phyloP scores from a whole-genome alignment of 2,329 filamentous ascomycete genomes.

The Fusarium sp. region DNA sequence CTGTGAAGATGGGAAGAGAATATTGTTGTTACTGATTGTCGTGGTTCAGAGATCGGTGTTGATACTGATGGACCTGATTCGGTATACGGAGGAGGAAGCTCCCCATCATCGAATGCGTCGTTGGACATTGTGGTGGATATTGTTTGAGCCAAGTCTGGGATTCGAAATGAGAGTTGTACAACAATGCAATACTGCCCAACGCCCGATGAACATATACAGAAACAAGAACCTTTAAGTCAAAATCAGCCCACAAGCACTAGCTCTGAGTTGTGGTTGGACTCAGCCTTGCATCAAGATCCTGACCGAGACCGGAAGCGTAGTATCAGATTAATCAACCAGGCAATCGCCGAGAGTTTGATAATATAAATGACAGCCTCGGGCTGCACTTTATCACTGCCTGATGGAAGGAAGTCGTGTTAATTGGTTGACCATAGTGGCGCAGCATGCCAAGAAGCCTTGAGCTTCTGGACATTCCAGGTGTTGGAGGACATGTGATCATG shows the following conservation, averaged over 20 bases:
- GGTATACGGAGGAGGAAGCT: constrained; percentile 45
- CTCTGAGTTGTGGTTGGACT: constrained; percentile 12
- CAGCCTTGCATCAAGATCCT: constrained; percentile 28
- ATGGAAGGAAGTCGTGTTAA: neutral
- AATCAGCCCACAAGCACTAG: constrained; percentile 23
- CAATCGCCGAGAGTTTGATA: constrained; percentile 9
- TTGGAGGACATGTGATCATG: constrained; percentile 1
- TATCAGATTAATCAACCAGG: constrained; percentile 5
- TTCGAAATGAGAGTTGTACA: neutral
- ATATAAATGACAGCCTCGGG: constrained; percentile 16
- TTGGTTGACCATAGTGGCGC: constrained; percentile 22
- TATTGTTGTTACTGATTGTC: constrained; percentile 43
- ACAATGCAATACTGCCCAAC: constrained; percentile 7
- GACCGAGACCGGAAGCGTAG: constrained; percentile 1
- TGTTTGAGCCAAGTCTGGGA: constrained; percentile 6
- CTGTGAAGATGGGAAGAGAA: constrained; percentile 52
- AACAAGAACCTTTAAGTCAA: neutral
- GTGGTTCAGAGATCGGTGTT: neutral
- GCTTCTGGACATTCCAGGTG: constrained; percentile 6
- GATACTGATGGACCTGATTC: constrained; percentile 29
- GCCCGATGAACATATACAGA: constrained; percentile 20
- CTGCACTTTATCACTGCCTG: constrained; percentile 19
- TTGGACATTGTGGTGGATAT: constrained; percentile 25
- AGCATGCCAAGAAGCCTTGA: constrained; percentile 23
- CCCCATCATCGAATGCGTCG: constrained; percentile 28